Percentiles rank a stretch among this genome's conserved stretches.
Conservation (phyloP, 108 stramenopile species). For the Bacterosira constricta region DNA sequence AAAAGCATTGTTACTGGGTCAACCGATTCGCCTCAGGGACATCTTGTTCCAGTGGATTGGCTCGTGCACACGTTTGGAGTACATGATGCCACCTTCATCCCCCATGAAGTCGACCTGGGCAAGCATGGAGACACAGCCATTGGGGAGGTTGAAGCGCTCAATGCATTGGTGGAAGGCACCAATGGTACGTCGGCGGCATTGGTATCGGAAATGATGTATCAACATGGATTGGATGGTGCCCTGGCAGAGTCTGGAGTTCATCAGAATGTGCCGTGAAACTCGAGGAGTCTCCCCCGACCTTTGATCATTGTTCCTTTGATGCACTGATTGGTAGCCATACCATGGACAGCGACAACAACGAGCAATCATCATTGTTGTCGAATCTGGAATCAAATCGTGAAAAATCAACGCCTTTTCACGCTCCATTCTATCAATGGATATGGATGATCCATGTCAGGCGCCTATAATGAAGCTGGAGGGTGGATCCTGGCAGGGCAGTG, state of each 20-base stretch:
- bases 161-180: constrained; percentile 3
- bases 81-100: background rate
- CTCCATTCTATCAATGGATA: constrained; percentile 30
- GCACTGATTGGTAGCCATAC: too few relatives aligned
- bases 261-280: background rate
- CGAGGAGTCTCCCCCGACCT: constrained; percentile 18
- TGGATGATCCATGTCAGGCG: constrained; percentile 25
- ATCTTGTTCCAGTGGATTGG: constrained; percentile 30
- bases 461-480: constrained; percentile 40
- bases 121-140: constrained; percentile 50
- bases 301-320: constrained; percentile 49
- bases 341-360: too few relatives aligned
- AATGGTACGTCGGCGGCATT: background rate
- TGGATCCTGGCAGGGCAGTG: constrained; percentile 10
- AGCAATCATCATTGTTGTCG: too few relatives aligned
- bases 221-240: too few relatives aligned
- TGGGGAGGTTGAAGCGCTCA: constrained; percentile 36
- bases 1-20: constrained; percentile 21
- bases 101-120: constrained; percentile 32
- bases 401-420: constrained; percentile 25
- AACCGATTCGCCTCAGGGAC: constrained; percentile 38
- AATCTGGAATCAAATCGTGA: constrained; percentile 3
- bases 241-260: too few relatives aligned
- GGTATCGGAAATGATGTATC: constrained; percentile 5
- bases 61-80: constrained; percentile 1